These are phyloP conservation scores for Chamaecrista fasciculata DNA, from an alignment of 306 rosid species.

Conservation along the genomic window DNA sequence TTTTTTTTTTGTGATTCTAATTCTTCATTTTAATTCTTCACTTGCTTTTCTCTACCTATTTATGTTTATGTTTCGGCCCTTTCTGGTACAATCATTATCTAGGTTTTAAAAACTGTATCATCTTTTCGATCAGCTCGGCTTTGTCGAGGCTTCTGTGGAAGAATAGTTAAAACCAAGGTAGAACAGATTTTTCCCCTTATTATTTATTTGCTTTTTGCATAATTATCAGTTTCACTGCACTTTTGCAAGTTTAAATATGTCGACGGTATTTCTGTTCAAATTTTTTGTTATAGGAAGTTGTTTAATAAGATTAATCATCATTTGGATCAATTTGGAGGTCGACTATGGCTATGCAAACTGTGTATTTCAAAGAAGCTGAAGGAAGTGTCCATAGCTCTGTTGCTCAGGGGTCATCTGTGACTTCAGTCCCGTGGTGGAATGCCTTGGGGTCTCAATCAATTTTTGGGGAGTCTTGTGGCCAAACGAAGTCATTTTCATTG, in stretches of 20 bases:
- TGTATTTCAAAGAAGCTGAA: slow-evolving; percentile 67
- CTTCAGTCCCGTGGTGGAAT: slow-evolving; percentile 74
- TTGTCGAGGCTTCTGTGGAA: slow-evolving; percentile 30
- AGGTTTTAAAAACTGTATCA: not conserved
- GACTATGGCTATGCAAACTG: slow-evolving; percentile 69
- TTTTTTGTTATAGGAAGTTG: slow-evolving; percentile 35
- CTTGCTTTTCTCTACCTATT: too few species aligned
- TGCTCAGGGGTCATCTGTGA: slow-evolving; percentile 50
- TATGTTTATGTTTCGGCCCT: too few species aligned
- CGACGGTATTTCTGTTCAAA: not conserved
- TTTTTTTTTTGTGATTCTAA: too few species aligned
- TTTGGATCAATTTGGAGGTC: slow-evolving; percentile 33
- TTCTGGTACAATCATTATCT: slow-evolving; percentile 6
- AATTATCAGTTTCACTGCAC: not conserved
- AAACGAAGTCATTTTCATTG: slow-evolving; percentile 55
- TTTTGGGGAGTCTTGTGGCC: slow-evolving; percentile 64
- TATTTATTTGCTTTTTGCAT: not conserved
- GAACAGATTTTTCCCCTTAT: not conserved
- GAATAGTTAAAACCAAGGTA: slow-evolving; percentile 32
- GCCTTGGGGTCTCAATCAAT: slow-evolving; percentile 55
- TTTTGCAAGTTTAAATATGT: not conserved
- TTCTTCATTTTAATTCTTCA: too few species aligned
- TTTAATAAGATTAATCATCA: slow-evolving; percentile 6
- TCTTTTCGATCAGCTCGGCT: slow-evolving; percentile 30
- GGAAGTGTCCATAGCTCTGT: slow-evolving; percentile 50